Base-by-base conservation (phyloP, 257 asterid genomes). In the Solanum appendiculatum region DNA sequence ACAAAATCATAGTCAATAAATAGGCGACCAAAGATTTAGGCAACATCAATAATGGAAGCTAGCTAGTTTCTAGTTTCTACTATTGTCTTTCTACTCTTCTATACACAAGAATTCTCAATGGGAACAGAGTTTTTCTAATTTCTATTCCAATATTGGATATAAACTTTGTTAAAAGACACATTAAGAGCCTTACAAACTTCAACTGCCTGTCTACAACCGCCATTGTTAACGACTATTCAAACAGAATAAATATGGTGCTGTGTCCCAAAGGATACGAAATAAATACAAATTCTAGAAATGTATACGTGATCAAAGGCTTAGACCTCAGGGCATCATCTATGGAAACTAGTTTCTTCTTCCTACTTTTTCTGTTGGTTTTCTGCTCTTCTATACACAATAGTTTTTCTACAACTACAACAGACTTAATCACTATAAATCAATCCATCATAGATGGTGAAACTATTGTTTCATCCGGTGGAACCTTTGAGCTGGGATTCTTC, bases 361-460 rank as follows among this genome's bases (percentile, higher is more conserved):
- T 74, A 39, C 54, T 37, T 74, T 74, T 74, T 74, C 33, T 74
- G 25, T 37, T 37, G 48, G 1, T 44, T 82, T 60, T 48, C 82
- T 37, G 51, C 82, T 74, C 82, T 23, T 74, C 20, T 23, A 8
- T 82, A 14, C 73, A 5, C 46, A 20, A 18, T 5, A 54, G 3
- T 34, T 21, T 37, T 60, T 51, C 29, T 20, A 58, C 56, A n/a
- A 66, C 25, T 5, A 27, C 73, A n/a, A 21, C 11, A 0, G 89
- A 90, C 36, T 84, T 87, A 5, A 80, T 90, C 31, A 64, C 37
- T 66, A n/a, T 66, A 13, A 66, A 34, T 33, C 87, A 86, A 40
- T 58, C 75, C 7, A 40, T 90, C 9, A 72, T 46, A 85, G 92
- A 92, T 87, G 92, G 92, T 2, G 83, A 87, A 13, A 89, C 91